Evolutionary conservation across 768 basidiomycete species (phyloP).

Genomic region (Russula sp.): DNA sequence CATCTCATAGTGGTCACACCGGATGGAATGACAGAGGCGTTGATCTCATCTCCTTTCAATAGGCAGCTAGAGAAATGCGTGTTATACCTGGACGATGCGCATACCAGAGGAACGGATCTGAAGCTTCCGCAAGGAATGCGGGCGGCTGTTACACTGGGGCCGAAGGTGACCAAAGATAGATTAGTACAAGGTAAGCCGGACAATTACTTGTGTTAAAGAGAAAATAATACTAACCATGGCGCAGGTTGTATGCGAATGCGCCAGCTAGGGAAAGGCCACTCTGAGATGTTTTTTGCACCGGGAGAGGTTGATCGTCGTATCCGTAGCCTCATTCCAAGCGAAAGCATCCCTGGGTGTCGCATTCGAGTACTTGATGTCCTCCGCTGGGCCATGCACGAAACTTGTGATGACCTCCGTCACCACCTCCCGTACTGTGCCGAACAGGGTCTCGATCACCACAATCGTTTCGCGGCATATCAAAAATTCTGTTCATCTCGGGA

Average conservation of each 20-base stretch:
- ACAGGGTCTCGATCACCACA: slow-evolving; percentile 8
- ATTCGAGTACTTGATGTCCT: slow-evolving; percentile 9
- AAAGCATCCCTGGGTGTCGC: background rate
- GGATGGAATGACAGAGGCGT: slow-evolving; percentile 30
- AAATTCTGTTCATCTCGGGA: background rate
- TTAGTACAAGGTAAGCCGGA: slow-evolving; percentile 38
- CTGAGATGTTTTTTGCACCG: slow-evolving; percentile 14
- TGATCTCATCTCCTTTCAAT: slow-evolving; percentile 34
- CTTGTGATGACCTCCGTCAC: slow-evolving; percentile 14
- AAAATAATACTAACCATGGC: background rate
- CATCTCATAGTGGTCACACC: slow-evolving; percentile 32
- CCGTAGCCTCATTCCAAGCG: background rate
- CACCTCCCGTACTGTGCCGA: slow-evolving; percentile 12
- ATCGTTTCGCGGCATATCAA: background rate
- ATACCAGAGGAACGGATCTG: slow-evolving; percentile 46
- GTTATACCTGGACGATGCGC: slow-evolving; percentile 48
- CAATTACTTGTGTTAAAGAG: background rate
- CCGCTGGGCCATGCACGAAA: slow-evolving; percentile 18
- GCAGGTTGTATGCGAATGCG: slow-evolving; percentile 21
- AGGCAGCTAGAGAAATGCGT: slow-evolving; percentile 33
- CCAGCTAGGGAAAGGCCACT: slow-evolving; percentile 16
- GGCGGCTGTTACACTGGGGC: slow-evolving; percentile 44
- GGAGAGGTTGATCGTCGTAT: slow-evolving; percentile 14
- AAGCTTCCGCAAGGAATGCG: slow-evolving; percentile 38
- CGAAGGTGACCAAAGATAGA: slow-evolving; percentile 45